These are phyloP conservation scores for Apiospora rasikravindrae DNA, from an alignment of 2,329 filamentous ascomycete species.

Conservation along the genomic window DNA sequence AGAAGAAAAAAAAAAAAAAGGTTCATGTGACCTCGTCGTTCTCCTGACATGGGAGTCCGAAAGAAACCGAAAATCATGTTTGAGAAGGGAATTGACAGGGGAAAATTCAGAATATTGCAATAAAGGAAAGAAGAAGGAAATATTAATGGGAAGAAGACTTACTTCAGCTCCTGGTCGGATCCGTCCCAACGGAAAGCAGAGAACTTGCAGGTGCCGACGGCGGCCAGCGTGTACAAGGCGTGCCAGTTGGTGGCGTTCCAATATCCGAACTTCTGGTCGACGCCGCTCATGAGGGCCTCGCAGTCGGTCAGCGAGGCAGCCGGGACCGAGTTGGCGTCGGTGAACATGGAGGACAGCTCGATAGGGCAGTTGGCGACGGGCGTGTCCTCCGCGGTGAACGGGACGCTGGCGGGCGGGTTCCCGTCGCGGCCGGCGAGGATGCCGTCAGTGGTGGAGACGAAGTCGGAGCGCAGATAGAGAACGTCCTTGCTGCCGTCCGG, in stretches of 20 bases:
- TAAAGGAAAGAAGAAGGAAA: background rate
- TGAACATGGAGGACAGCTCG: background rate
- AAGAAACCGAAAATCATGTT: background rate
- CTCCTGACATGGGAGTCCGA: too few relatives aligned
- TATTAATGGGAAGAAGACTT: background rate
- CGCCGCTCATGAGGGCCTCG: background rate
- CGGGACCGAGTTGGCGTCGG: background rate
- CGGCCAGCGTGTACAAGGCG: background rate
- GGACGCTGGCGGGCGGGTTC: background rate
- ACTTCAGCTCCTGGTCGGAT: background rate
- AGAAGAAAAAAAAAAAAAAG: too few relatives aligned
- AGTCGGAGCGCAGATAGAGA: constrained; percentile 16
- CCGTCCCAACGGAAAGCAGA: background rate
- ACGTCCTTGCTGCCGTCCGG: constrained; percentile 12
- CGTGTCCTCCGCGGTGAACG: background rate
- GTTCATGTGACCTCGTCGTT: too few relatives aligned
- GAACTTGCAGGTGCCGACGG: background rate
- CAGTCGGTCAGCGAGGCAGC: background rate
- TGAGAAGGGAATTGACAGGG: rapidly evolving
- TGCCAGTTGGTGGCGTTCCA: background rate
- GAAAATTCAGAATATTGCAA: background rate
- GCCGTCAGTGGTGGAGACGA: background rate
- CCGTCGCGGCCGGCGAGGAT: background rate
- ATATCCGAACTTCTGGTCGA: background rate
- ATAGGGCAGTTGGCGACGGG: background rate